A percentile compares a stretch with the other conserved stretches of the same genome.
phyloP scores from a whole-genome alignment of 441 rosid genomes.

The Populus hybrid region DNA sequence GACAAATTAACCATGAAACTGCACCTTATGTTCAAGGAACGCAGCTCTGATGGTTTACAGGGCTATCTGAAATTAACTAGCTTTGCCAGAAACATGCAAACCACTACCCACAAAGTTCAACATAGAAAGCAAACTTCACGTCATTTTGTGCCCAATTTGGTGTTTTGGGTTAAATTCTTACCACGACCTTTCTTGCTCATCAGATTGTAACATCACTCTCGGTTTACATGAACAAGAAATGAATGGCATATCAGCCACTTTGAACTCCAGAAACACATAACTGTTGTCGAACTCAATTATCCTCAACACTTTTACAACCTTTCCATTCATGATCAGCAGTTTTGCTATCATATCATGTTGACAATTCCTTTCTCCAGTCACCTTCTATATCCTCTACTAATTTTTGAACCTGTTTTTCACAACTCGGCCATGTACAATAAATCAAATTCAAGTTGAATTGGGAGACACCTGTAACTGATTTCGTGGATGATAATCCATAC shows the following conservation, averaged over 20 bases:
- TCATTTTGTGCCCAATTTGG: background rate
- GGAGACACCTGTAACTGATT: background rate
- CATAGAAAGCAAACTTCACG: background rate
- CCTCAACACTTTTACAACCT: background rate
- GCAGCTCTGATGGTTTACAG: background rate
- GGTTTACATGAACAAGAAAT: background rate
- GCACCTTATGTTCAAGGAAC: background rate
- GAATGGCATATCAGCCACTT: background rate
- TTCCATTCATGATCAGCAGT: background rate
- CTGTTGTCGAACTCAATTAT: background rate
- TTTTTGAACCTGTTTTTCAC: background rate
- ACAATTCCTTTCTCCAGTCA: background rate
- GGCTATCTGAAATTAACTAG: background rate
- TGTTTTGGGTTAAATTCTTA: background rate
- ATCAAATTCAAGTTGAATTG: background rate
- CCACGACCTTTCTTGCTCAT: background rate
- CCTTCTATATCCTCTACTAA: background rate
- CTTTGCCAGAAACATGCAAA: background rate
- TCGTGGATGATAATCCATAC: conserved; percentile 11
- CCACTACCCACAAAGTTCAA: background rate
- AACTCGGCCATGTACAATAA: background rate
- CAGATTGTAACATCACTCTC: background rate
- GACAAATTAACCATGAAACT: background rate
- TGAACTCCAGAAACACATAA: background rate
- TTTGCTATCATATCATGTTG: background rate